Evolutionary conservation across 345 rosid genomes (phyloP), one percentile per base, ranked within the genome.

Genomic region (Noccaea caerulescens): DNA sequence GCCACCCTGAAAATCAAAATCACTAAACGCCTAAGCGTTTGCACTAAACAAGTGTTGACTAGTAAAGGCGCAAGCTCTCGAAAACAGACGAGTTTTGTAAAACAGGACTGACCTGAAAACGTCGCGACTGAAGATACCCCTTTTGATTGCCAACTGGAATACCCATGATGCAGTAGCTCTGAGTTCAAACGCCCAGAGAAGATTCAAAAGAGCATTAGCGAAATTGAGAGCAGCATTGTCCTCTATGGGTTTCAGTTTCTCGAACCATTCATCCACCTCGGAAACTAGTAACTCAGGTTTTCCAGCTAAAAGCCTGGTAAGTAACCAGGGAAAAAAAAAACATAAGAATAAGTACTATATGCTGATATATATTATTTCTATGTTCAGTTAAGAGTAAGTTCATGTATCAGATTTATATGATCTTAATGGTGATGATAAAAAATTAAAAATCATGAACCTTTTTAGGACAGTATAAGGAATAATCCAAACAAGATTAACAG

Each of bases 151-250:
- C 82, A 89, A 61, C 34, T 84, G 96, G 80, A 87, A 93, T 70
- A 91, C 84, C 96, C 94, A 89, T 39, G 92, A 88, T 32, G 98
- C 98, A 73, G 92, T 86, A 62, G 94, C 94, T 73, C 97, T 86
- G 67, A 78, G 89, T 63, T 88, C 97, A 82, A 91, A 93, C 46
- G 96, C 94, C 98, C 98, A 93, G 58, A 91, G 77, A 66, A 93
- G 80, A 84, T 93, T 89, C 77, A 76, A 87, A 76, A 93, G 79
- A 56, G 97, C 91, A 76, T 93, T 93, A 44, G 86, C 89, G 75
- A 87, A 86, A 83, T 93, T 93, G 58, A 91, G 83, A 72, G 94
- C 96, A 25, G 96, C 98, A 78, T 87, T 76, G 49, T 93, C 98
- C 80, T 80, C 91, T 71, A 81, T 11, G 20, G 85, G 84, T 72